phyloP scores from a whole-genome alignment of 257 asterid species.

The Nicotiana otophora region DNA sequence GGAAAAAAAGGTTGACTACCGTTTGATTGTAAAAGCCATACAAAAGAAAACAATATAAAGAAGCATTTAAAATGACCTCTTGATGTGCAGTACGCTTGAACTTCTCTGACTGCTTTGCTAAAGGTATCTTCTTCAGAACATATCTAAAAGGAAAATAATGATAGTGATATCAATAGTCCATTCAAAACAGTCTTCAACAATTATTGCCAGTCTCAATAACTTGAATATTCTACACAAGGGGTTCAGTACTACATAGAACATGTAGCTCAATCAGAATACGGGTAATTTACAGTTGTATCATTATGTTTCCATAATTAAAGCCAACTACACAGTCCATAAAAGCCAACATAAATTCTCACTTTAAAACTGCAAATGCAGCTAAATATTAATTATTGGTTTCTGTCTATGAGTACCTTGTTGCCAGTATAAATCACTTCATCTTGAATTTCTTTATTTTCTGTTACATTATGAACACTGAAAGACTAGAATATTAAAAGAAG shows the following conservation, averaged over 20 bases:
- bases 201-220: neutral
- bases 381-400: neutral
- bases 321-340: neutral
- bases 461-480: neutral
- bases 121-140: slow-evolving; percentile 75
- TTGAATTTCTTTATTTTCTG: neutral
- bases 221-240: neutral
- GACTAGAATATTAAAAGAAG: neutral
- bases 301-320: neutral
- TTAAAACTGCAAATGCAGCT: neutral
- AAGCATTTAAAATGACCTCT: slow-evolving; percentile 50
- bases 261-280: neutral
- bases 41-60: neutral
- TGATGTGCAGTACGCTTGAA: slow-evolving; percentile 68
- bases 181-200: neutral
- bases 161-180: neutral
- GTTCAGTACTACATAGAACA: neutral
- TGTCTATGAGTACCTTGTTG: neutral
- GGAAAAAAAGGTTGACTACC: too few species aligned
- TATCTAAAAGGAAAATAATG: slow-evolving; percentile 41
- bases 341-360: neutral
- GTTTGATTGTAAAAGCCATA: neutral
- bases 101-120: slow-evolving; percentile 74
- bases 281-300: slow-evolving; percentile 1
- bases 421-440: neutral